Base-by-base conservation (phyloP, 202 grass and related monocot species). In the Setaria italica region DNA sequence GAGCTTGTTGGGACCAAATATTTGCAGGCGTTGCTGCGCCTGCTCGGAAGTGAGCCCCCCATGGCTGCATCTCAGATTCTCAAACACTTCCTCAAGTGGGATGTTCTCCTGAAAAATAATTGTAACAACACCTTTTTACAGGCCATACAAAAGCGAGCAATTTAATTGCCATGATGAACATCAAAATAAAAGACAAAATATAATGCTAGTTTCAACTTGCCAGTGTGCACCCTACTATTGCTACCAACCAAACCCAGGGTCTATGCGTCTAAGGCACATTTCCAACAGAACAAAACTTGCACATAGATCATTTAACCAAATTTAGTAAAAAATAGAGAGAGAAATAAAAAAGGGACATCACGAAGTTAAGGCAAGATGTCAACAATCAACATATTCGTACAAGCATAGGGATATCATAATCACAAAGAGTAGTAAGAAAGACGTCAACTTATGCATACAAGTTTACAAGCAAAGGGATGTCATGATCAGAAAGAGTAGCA, bases 1-100 rank as follows among this genome's bases (percentile, higher is more conserved):
- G 47, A 99, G 93, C 94, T 96, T 99, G 91, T 99, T 99, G 7
- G 77, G 93, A 51, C 96, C 96, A 51, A 99, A 99, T 67, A 96
- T 87, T 79, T 84, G 76, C 70, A 99, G 96, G 42, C 96, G 88
- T 46, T 92, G 88, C 75, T 84, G 76, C 16, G 88, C 93, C 86
- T 96, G 93, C 37, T 80, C 66, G 0, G 82, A 17, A 17, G 72
- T 83, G 41, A 99, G 93, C 2, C 96, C 96, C 63, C 87, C 90
- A 17, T 71, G 90, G 72, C 70, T 88, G 88, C 96, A 99, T 91
- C 92, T 88, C 69, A 99, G 82, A 50, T 99, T 93, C 19, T 87
- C 88, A 41, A 99, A 99, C 10, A 99, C 96, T 77, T 99, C 96
- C 79, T 96, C 90, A 37, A 99, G 81, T 2, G 93, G 96, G 63